These are phyloP conservation scores for Castanopsis chinensis DNA, from an alignment of 306 rosid genomes.

Conservation along the genomic window DNA sequence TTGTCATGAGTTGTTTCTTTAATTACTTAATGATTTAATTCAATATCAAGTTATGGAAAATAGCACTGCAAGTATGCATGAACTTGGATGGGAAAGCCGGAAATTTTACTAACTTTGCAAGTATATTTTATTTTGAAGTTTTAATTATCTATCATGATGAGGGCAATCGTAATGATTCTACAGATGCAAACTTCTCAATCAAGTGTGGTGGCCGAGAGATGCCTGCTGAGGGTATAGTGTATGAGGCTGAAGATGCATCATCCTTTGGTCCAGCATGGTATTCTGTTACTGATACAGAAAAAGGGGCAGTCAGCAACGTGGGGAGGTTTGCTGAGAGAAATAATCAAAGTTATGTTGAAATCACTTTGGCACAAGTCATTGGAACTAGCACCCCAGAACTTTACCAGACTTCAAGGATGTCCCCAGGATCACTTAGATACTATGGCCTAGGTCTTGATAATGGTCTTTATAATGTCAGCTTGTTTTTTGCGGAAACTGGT, in stretches of 20 bases:
- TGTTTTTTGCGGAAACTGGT: conserved; percentile 64
- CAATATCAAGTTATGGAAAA: no score
- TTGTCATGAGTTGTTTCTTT: no score
- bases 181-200: conserved; percentile 65
- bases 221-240: conserved; percentile 33
- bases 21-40: no score
- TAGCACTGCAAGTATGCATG: no score
- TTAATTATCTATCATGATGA: not conserved
- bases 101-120: no score
- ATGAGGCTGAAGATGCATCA: conserved; percentile 42
- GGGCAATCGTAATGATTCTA: not conserved
- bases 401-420: conserved; percentile 61
- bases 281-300: conserved; percentile 43
- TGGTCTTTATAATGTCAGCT: conserved; percentile 59
- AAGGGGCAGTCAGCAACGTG: conserved; percentile 78
- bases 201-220: conserved; percentile 63
- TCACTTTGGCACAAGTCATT: conserved; percentile 25
- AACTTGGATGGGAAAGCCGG: no score
- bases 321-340: conserved; percentile 39
- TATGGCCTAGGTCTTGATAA: conserved; percentile 74
- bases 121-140: not conserved
- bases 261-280: conserved; percentile 66
- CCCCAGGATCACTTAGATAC: conserved; percentile 77
- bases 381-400: conserved; percentile 37
- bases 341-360: conserved; percentile 16